Base-by-base conservation (phyloP, 306 rosid genomes). In the Gleditsia sinensis region DNA sequence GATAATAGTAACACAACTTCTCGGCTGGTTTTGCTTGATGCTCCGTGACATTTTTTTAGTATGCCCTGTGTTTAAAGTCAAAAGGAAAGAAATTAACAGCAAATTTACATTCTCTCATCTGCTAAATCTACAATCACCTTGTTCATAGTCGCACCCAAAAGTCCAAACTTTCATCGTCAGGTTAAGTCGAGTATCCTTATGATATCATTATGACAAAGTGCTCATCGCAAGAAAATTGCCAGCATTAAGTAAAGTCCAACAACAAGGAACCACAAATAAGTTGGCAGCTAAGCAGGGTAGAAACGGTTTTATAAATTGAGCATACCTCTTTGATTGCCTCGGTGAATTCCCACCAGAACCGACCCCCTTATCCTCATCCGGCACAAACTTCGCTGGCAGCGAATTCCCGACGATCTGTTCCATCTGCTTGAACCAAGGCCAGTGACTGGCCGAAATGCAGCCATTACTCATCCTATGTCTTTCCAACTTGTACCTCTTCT, bases 351-450 rank as follows among this genome's bases (percentile, higher is more conserved):
- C 89, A 1, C 87, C 81, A 6, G 93, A 82, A 39, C 81, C 82
- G 9, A 80, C 81, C 2, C 87, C 90, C 37, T 85, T 88, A 43
- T 90, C 97, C 10, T 94, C 97, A 1, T 92, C 99, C 0, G 95
- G 60, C 19, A 32, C 71, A 24, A 82, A 82, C 84, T 94, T 94
- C 0, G 82, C 33, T 10, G 96, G 83, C 23, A 88, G 58, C 27
- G 92, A 92, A 88, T 90, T 92, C 36, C 97, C 97, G 3, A 94
- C 92, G 57, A 94, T 94, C 71, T 81, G 85, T 81, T 92, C 99
- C 96, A 94, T 88, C 64, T 87, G 87, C 85, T 90, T 90, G 70
- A 87, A 94, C 99, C 99, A 94, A 72, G 96, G 99, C 99, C 99
- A 92, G 61, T 90, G 96, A 65, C 93, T 92, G 13, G 74, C 67